phyloP scores from a whole-genome alignment of 768 basidiomycete genomes.

The Cantharellus cinnabarinus region DNA sequence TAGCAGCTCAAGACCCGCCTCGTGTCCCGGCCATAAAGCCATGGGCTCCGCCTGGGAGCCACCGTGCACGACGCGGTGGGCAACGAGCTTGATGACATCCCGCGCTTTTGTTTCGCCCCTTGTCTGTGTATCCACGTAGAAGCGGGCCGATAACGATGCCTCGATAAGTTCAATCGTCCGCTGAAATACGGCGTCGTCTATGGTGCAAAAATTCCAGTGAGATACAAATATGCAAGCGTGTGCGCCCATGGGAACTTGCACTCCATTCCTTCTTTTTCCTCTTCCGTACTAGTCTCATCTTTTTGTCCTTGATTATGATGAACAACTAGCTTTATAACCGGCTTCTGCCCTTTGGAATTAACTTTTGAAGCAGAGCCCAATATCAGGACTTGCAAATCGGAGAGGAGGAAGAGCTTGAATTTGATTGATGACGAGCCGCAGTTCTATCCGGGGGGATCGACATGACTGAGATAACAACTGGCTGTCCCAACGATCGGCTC shows the following conservation, averaged over 20 bases:
- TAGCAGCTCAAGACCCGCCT: slow-evolving; percentile 50
- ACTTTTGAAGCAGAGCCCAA: slow-evolving; percentile 10
- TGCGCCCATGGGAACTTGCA: slow-evolving; percentile 2
- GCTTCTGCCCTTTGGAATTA: slow-evolving; percentile 6
- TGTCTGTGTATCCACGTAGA: slow-evolving; percentile 4
- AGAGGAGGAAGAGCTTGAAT: slow-evolving; percentile 12
- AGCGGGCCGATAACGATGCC: slow-evolving; percentile 17
- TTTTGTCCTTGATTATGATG: slow-evolving; percentile 2
- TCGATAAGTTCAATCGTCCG: slow-evolving; percentile 29
- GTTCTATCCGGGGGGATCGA: slow-evolving; percentile 7
- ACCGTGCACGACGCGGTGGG: slow-evolving; percentile 75
- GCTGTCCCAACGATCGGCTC: not conserved
- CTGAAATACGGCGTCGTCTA: slow-evolving; percentile 35
- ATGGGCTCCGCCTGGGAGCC: slow-evolving; percentile 58
- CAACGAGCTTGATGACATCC: slow-evolving; percentile 31
- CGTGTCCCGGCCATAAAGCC: slow-evolving; percentile 42
- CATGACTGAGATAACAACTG: not conserved
- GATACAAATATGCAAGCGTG: not conserved
- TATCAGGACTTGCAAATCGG: slow-evolving; percentile 7
- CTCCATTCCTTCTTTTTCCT: slow-evolving; percentile 9
- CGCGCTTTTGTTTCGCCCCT: slow-evolving; percentile 22
- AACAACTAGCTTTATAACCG: slow-evolving; percentile 6
- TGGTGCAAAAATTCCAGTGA: not conserved
- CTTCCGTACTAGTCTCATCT: slow-evolving; percentile 6
- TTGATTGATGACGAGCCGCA: slow-evolving; percentile 15